Conservation (phyloP, 2,329 filamentous ascomycete species). For the Uncinocarpus reesii region DNA sequence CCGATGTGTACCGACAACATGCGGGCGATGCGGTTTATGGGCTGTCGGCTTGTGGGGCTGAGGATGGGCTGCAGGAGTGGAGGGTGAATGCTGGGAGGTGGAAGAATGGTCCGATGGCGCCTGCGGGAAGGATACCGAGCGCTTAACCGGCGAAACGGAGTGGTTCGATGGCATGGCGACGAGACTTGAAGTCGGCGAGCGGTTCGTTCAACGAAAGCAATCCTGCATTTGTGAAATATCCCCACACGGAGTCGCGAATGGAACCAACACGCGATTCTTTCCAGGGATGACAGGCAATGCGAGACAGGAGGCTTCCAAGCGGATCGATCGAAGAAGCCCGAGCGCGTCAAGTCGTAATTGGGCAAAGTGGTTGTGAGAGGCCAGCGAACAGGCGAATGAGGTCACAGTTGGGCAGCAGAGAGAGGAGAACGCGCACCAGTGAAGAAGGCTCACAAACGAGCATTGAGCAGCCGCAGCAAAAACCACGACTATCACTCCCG, state of each 20-base stretch:
- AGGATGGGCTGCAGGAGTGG: conserved; percentile 14
- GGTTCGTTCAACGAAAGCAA: conserved; percentile 5
- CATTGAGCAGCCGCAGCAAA: neutral
- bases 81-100: conserved; percentile 9
- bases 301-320: neutral
- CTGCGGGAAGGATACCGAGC: conserved; percentile 14
- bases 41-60: conserved; percentile 25
- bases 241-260: conserved; percentile 2
- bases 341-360: conserved; percentile 8
- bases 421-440: neutral
- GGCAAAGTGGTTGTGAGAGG: conserved; percentile 8
- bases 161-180: conserved; percentile 15
- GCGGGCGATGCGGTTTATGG: conserved; percentile 33
- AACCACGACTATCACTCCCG: neutral
- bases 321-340: neutral
- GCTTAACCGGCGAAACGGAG: conserved; percentile 15
- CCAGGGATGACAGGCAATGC: neutral
- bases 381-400: conserved; percentile 8
- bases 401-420: conserved; percentile 12
- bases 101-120: conserved; percentile 10
- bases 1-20: conserved; percentile 35
- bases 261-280: neutral
- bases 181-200: neutral
- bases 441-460: conserved; percentile 1
- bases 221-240: conserved; percentile 1